Evolutionary conservation across 371 early-diverging fungal genomes (phyloP).

Genomic region (Mycotypha africana): DNA sequence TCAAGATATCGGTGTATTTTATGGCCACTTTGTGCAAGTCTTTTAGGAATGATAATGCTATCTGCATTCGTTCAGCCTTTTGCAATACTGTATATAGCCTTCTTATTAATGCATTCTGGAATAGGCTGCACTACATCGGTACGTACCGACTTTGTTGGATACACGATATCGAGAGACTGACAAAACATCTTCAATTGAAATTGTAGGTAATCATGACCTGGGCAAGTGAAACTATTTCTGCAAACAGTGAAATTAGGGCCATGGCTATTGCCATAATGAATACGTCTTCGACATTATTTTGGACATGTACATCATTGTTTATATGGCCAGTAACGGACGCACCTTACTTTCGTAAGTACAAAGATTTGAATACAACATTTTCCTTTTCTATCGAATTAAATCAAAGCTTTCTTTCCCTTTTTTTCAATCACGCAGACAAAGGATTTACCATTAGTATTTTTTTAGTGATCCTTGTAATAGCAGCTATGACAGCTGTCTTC

Average conservation of each 20-base stretch:
- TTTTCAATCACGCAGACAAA: too few relatives aligned
- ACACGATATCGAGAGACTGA: too few relatives aligned
- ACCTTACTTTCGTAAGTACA: constrained; percentile 28
- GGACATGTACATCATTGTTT: constrained; percentile 31
- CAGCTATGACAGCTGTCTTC: constrained; percentile 9
- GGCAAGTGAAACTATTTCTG: constrained; percentile 42
- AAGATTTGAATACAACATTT: not conserved
- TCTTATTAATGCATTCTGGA: constrained; percentile 35
- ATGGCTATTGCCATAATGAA: constrained; percentile 46
- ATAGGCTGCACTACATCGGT: constrained; percentile 32
- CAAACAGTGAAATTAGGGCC: constrained; percentile 29
- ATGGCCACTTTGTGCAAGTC: constrained; percentile 21
- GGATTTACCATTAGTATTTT: constrained; percentile 20
- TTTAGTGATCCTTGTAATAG: constrained; percentile 14
- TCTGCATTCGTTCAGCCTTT: constrained; percentile 42
- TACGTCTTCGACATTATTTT: constrained; percentile 32
- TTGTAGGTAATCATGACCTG: constrained; percentile 48
- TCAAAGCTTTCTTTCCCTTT: too few relatives aligned
- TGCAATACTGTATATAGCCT: constrained; percentile 27
- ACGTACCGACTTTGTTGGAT: too few relatives aligned
- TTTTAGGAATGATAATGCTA: constrained; percentile 29
- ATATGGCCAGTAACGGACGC: constrained; percentile 51
- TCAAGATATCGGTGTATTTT: constrained; percentile 38
- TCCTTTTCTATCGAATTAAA: not conserved
- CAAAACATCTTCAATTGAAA: too few relatives aligned